These are phyloP conservation scores for Carpinus viminea DNA, from an alignment of 306 rosid species.

Conservation along the genomic window DNA sequence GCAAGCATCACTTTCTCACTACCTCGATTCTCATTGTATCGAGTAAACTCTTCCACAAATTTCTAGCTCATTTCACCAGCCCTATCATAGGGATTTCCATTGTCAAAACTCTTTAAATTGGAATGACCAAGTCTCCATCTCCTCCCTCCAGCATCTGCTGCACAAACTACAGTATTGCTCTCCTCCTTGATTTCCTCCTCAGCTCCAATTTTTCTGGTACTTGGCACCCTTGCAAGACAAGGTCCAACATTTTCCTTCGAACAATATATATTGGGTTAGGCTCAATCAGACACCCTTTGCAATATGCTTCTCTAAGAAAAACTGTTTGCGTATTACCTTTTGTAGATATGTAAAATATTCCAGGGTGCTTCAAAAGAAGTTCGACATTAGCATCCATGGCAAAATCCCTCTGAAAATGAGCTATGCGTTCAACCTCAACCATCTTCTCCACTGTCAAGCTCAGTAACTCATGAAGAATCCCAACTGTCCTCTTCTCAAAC, in stretches of 20 bases:
- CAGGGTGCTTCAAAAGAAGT: constrained; percentile 58
- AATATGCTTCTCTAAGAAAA: constrained; percentile 72
- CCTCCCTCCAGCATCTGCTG: constrained; percentile 30
- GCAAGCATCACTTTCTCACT: constrained; percentile 3
- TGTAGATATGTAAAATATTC: constrained; percentile 77
- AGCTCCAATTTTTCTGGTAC: constrained; percentile 41
- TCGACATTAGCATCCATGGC: constrained; percentile 59
- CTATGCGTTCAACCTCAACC: constrained; percentile 76
- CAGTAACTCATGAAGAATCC: constrained; percentile 76
- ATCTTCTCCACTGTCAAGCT: constrained; percentile 82
- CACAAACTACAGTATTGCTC: constrained; percentile 22
- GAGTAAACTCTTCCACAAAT: neutral
- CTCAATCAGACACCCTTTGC: constrained; percentile 55
- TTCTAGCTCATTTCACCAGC: constrained; percentile 7
- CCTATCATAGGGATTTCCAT: constrained; percentile 20
- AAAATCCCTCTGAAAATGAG: constrained; percentile 65
- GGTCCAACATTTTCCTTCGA: constrained; percentile 65
- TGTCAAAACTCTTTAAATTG: constrained; percentile 53
- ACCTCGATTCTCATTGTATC: neutral
- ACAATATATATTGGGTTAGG: constrained; percentile 47
- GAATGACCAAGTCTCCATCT: constrained; percentile 66
- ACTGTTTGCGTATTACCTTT: constrained; percentile 59
- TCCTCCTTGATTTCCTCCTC: constrained; percentile 26
- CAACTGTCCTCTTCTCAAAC: constrained; percentile 73
- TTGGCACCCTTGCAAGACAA: constrained; percentile 51